Evolutionary conservation across 1,284 basidiomycete genomes (phyloP).

Genomic region (Ganoderma leucocontextum): DNA sequence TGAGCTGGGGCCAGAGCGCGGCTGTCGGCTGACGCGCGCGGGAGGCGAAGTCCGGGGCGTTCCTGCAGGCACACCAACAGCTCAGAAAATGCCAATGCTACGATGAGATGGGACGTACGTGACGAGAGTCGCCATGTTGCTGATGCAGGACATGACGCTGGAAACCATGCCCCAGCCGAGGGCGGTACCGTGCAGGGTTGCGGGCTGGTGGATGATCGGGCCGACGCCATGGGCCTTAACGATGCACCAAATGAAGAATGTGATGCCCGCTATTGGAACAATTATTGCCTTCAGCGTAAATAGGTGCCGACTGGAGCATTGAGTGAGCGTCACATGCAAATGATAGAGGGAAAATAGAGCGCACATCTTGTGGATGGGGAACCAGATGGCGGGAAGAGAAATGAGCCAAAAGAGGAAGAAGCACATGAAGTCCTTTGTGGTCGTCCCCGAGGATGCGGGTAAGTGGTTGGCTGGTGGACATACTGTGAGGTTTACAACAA

Average conservation of each 20-base stretch:
- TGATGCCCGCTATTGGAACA: conserved; percentile 75
- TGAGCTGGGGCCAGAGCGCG: conserved; percentile 75
- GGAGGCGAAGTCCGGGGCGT: conserved; percentile 83
- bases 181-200: conserved; percentile 71
- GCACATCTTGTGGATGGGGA: conserved; percentile 83
- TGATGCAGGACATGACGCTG: conserved; percentile 81
- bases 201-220: conserved; percentile 77
- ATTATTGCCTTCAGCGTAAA: conserved; percentile 85
- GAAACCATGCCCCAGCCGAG: conserved; percentile 85
- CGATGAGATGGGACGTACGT: conserved; percentile 50
- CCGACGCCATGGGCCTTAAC: conserved; percentile 83
- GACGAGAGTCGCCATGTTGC: conserved; percentile 81
- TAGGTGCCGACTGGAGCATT: conserved; percentile 66
- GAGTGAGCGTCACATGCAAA: conserved; percentile 10
- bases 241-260: conserved; percentile 86
- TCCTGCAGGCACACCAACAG: conserved; percentile 48
- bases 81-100: neutral
- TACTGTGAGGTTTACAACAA: conserved; percentile 7
- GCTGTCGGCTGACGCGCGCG: conserved; percentile 73
- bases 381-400: conserved; percentile 82
- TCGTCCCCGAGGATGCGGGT: conserved; percentile 75
- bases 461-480: conserved; percentile 63
- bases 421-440: conserved; percentile 74
- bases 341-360: conserved; percentile 35
- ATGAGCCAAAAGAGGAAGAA: conserved; percentile 92